These are phyloP conservation scores for Onygena corvina DNA, from an alignment of 2,329 filamentous ascomycete genomes.

Conservation along the genomic window DNA sequence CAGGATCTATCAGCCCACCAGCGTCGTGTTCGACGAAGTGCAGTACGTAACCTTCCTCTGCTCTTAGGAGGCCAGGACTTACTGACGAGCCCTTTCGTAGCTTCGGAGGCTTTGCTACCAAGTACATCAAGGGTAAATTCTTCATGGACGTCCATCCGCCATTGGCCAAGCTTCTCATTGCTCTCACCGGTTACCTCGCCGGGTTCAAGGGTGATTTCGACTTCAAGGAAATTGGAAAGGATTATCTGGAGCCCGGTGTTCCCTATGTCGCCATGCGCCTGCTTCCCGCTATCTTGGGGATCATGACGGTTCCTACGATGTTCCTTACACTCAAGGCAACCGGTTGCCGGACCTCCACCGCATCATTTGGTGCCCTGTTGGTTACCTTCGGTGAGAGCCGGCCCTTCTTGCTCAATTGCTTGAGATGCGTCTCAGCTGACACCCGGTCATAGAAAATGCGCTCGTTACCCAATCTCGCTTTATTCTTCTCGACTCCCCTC, in stretches of 20 bases:
- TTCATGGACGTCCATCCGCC: constrained; percentile 99
- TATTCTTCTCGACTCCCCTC: constrained; percentile 88
- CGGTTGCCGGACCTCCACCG: constrained; percentile 77
- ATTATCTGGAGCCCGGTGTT: constrained; percentile 87
- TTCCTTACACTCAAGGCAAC: constrained; percentile 86
- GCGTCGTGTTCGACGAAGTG: constrained; percentile 97
- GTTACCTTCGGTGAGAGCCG: constrained; percentile 73
- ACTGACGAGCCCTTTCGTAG: constrained; percentile 35
- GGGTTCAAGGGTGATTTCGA: constrained; percentile 94
- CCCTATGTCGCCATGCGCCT: constrained; percentile 97
- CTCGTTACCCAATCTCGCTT: constrained; percentile 88
- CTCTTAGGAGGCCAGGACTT: not conserved
- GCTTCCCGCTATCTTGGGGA: constrained; percentile 78
- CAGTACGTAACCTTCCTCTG: constrained; percentile 55
- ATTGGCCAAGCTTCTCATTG: constrained; percentile 90
- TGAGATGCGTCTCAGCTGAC: constrained; percentile 14
- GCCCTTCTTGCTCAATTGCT: not conserved
- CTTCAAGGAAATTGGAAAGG: constrained; percentile 99
- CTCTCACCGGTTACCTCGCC: constrained; percentile 84
- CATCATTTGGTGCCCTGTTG: constrained; percentile 68
- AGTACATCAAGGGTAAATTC: constrained; percentile 98
- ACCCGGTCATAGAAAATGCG: constrained; percentile 62
- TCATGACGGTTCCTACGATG: constrained; percentile 79
- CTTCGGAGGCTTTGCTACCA: constrained; percentile 94
- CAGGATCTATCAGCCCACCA: constrained; percentile 89